These are phyloP conservation scores for Claviceps quebecensis DNA, from an alignment of 2,329 filamentous ascomycete species.

Conservation along the genomic window DNA sequence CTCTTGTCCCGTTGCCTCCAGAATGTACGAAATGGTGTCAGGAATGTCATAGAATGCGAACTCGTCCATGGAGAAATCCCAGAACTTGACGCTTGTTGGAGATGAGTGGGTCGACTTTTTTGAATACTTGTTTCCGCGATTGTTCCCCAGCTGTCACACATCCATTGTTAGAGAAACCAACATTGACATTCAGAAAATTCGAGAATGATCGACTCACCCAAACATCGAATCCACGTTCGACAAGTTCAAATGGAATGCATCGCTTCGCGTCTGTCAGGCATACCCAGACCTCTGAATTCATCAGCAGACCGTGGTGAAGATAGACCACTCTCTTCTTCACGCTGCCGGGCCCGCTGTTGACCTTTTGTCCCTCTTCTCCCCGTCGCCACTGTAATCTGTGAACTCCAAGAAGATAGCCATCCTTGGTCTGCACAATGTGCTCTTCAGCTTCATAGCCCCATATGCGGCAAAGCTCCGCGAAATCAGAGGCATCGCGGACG, in stretches of 20 bases:
- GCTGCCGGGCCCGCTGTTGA: slow-evolving; percentile 58
- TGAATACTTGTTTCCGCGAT: slow-evolving; percentile 96
- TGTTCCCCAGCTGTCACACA: slow-evolving; percentile 64
- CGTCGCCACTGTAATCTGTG: slow-evolving; percentile 75
- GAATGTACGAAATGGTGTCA: slow-evolving; percentile 82
- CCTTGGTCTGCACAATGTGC: slow-evolving; percentile 85
- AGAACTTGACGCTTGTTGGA: slow-evolving; percentile 66
- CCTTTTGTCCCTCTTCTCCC: slow-evolving; percentile 64
- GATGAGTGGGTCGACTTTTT: slow-evolving; percentile 76
- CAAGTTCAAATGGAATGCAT: slow-evolving; percentile 76
- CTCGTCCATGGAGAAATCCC: slow-evolving; percentile 97
- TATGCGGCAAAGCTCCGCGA: slow-evolving; percentile 81
- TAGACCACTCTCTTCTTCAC: slow-evolving; percentile 78
- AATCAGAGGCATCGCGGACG: slow-evolving; percentile 78
- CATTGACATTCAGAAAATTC: not conserved
- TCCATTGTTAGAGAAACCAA: not conserved
- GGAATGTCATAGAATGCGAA: slow-evolving; percentile 98
- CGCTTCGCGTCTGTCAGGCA: slow-evolving; percentile 76
- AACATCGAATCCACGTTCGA: slow-evolving; percentile 87
- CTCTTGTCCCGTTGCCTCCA: slow-evolving; percentile 66
- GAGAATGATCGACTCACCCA: slow-evolving; percentile 46
- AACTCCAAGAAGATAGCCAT: slow-evolving; percentile 83
- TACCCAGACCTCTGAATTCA: slow-evolving; percentile 99
- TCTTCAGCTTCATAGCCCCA: slow-evolving; percentile 92
- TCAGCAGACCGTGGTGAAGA: slow-evolving; percentile 87